Evolutionary conservation across 2,329 filamentous ascomycete species (phyloP).

Genomic region (Pyrenochaeta sp.): DNA sequence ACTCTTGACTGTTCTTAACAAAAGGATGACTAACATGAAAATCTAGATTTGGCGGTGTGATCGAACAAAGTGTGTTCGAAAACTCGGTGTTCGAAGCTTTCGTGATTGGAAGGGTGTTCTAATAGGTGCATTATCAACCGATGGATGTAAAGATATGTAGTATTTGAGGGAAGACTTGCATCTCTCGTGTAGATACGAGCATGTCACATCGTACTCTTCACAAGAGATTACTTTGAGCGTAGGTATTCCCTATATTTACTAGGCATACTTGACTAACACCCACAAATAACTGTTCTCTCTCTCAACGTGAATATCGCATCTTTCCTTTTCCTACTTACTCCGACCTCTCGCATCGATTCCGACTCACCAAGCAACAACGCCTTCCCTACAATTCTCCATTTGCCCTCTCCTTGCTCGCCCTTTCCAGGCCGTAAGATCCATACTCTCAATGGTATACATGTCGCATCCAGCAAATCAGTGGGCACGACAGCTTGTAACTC

Average conservation of each 20-base stretch:
- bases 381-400: constrained; percentile 23
- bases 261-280: not conserved
- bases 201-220: no score
- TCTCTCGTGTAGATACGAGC: no score
- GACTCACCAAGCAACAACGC: constrained; percentile 24
- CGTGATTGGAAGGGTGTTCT: constrained; percentile 23
- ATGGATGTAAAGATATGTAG: no score
- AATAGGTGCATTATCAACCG: not conserved
- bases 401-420: not conserved
- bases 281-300: not conserved
- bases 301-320: constrained; percentile 7
- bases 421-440: constrained; percentile 20
- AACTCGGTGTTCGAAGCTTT: constrained; percentile 22
- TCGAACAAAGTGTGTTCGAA: constrained; percentile 23
- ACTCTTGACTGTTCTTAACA: not conserved
- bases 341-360: constrained; percentile 10
- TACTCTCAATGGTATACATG: constrained; percentile 16
- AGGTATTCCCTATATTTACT: not conserved
- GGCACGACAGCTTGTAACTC: constrained; percentile 19
- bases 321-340: not conserved
- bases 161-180: no score
- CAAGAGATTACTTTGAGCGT: no score
- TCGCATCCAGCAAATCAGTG: constrained; percentile 11
- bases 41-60: constrained; percentile 32
- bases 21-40: not conserved